These are phyloP conservation scores for Rauvolfia tetraphylla DNA, from an alignment of 257 asterid species.

Conservation along the genomic window DNA sequence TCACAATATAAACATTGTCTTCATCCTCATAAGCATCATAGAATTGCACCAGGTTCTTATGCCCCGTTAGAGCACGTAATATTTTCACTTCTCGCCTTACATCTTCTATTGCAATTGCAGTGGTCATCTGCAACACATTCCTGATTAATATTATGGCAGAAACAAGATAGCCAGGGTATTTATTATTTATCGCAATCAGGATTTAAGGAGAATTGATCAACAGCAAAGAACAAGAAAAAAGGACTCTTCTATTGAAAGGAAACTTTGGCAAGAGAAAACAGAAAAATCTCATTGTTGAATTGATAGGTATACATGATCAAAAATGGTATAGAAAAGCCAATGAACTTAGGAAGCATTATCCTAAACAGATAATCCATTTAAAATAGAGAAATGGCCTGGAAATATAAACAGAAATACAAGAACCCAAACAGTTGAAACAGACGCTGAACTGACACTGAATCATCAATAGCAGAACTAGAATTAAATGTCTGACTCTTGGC, in stretches of 20 bases:
- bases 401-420: background rate
- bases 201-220: background rate
- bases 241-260: background rate
- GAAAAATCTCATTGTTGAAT: background rate
- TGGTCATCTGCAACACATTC: slow-evolving; percentile 52
- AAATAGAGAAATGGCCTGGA: background rate
- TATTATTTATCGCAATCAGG: background rate
- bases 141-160: slow-evolving; percentile 9
- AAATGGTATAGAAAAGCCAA: background rate
- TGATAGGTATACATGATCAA: background rate
- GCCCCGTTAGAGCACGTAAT: slow-evolving; percentile 60
- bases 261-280: background rate
- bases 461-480: background rate
- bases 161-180: background rate
- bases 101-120: slow-evolving; percentile 65
- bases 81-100: slow-evolving; percentile 67
- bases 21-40: slow-evolving; percentile 68
- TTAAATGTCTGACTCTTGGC: background rate
- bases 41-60: slow-evolving; percentile 55
- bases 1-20: slow-evolving; percentile 54
- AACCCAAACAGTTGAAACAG: background rate
- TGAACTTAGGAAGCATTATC: background rate
- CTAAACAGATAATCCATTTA: background rate
- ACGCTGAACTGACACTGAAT: background rate
- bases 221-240: background rate